These are phyloP conservation scores for Hypoxylon sp. DNA, from an alignment of 2,329 filamentous ascomycete species.

Conservation along the genomic window DNA sequence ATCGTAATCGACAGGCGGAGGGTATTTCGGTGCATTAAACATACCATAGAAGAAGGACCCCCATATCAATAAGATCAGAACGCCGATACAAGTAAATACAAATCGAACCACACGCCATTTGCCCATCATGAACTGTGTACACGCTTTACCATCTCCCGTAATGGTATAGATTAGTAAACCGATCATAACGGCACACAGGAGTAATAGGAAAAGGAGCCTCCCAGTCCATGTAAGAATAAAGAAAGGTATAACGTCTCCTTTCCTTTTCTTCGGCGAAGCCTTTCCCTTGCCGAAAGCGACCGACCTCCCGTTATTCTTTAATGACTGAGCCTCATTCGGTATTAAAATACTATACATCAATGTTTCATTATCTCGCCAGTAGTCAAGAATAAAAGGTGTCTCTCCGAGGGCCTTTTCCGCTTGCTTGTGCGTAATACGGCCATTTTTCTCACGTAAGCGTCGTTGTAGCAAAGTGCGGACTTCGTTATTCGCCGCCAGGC, in stretches of 20 bases:
- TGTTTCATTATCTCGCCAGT: conserved; percentile 45
- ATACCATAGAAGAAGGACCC: conserved; percentile 55
- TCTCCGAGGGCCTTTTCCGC: conserved; percentile 48
- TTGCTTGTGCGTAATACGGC: conserved; percentile 41
- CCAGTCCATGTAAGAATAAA: conserved; percentile 51
- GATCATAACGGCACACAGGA: conserved; percentile 47
- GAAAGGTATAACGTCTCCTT: conserved; percentile 46
- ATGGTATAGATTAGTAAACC: conserved; percentile 53
- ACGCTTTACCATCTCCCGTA: conserved; percentile 39
- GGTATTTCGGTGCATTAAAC: conserved; percentile 20
- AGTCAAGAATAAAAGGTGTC: conserved; percentile 42
- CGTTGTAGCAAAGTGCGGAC: conserved; percentile 49
- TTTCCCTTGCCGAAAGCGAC: conserved; percentile 21
- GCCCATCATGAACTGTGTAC: conserved; percentile 50
- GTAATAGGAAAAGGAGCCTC: conserved; percentile 46
- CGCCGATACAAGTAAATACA: conserved; percentile 55
- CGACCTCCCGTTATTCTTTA: conserved; percentile 30
- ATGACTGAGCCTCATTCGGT: conserved; percentile 35
- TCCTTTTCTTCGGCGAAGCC: neutral
- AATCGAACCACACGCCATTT: conserved; percentile 57
- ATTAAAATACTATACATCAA: conserved; percentile 49
- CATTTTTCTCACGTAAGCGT: conserved; percentile 29
- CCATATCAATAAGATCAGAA: conserved; percentile 56
- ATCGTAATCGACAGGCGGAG: neutral
- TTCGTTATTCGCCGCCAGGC: conserved; percentile 53